Percentiles rank a stretch among this genome's conserved stretches.
phyloP scores from a whole-genome alignment of 768 basidiomycete species.

The Pisolithus microcarpus region DNA sequence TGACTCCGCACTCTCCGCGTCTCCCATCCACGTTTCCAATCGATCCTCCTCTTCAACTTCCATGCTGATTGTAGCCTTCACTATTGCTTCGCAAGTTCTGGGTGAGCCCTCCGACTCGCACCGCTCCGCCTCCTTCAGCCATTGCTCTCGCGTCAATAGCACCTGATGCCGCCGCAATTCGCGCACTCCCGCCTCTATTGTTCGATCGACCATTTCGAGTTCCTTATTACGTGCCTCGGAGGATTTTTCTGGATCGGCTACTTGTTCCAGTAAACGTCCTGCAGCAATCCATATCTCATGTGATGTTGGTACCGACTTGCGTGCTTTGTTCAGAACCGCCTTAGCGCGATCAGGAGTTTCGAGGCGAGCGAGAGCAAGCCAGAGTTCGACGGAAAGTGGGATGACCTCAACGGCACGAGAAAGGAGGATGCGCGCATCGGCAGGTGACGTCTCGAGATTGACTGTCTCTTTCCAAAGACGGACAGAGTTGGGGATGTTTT shows the following conservation, averaged over 20 bases:
- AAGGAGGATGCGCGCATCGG: slow-evolving; percentile 87
- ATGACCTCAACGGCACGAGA: slow-evolving; percentile 96
- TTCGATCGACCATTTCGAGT: slow-evolving; percentile 73
- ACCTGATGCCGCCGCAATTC: slow-evolving; percentile 79
- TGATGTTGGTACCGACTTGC: slow-evolving; percentile 87
- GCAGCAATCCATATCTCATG: slow-evolving; percentile 99
- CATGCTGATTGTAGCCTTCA: slow-evolving; percentile 90
- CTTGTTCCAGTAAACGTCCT: slow-evolving; percentile 85
- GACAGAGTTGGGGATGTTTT: slow-evolving; percentile 96
- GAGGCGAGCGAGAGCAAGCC: slow-evolving; percentile 95
- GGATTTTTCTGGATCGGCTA: slow-evolving; percentile 44
- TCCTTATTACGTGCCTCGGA: slow-evolving; percentile 53
- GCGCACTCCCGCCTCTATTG: slow-evolving; percentile 79
- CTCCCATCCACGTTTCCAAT: slow-evolving; percentile 82
- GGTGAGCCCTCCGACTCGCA: slow-evolving; percentile 83
- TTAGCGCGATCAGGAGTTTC: slow-evolving; percentile 90
- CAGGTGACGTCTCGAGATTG: slow-evolving; percentile 83
- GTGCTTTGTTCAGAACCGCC: slow-evolving; percentile 91
- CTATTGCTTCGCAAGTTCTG: slow-evolving; percentile 86
- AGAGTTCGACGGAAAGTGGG: slow-evolving; percentile 91
- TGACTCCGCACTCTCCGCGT: slow-evolving; percentile 77
- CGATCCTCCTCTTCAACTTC: slow-evolving; percentile 95
- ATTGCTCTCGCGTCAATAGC: slow-evolving; percentile 81
- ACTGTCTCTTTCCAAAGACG: slow-evolving; percentile 98
- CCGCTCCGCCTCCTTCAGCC: slow-evolving; percentile 91